A percentile compares a stretch with the other conserved stretches of the same genome.
Conservation (phyloP, 106 monocot species). For the Chionographis japonica region DNA sequence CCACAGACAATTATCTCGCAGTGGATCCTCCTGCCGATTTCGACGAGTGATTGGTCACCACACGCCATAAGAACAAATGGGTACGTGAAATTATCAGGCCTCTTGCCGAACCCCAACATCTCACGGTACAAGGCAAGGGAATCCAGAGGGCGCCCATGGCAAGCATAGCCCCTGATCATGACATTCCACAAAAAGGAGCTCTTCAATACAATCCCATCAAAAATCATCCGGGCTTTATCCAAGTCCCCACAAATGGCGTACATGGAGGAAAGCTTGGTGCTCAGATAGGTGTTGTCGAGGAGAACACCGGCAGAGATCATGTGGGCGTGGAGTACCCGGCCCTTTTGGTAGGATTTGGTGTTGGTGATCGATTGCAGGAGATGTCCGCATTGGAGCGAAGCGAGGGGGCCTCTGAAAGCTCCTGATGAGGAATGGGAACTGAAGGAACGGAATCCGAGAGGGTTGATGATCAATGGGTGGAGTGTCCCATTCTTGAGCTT, state of each 20-base stretch:
- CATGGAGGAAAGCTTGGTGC: constrained; percentile 48
- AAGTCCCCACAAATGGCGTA: constrained; percentile 30
- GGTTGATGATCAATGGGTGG: background rate
- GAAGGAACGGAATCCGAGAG: background rate
- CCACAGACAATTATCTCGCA: constrained; percentile 31
- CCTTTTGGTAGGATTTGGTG: constrained; percentile 13
- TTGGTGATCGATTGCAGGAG: constrained; percentile 45
- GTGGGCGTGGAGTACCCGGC: constrained; percentile 39
- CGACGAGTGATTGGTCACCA: constrained; percentile 28
- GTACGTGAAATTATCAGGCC: constrained; percentile 47
- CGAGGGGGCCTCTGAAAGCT: constrained; percentile 6
- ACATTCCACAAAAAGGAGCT: constrained; percentile 48
- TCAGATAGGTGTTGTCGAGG: constrained; percentile 42
- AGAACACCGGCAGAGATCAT: constrained; percentile 38
- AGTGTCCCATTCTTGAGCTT: background rate
- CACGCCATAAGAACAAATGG: constrained; percentile 65
- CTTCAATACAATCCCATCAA: constrained; percentile 20
- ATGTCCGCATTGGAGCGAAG: constrained; percentile 45
- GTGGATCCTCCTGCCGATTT: constrained; percentile 34
- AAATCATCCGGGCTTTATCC: constrained; percentile 28
- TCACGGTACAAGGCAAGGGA: constrained; percentile 31
- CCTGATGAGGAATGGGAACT: background rate
- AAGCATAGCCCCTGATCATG: constrained; percentile 49
- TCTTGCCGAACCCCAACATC: constrained; percentile 29
- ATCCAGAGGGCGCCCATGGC: constrained; percentile 18